Percentiles rank a stretch among this genome's conserved stretches.
phyloP scores from a whole-genome alignment of 192 early-diverging fungal species.

The Coemansia sp. region DNA sequence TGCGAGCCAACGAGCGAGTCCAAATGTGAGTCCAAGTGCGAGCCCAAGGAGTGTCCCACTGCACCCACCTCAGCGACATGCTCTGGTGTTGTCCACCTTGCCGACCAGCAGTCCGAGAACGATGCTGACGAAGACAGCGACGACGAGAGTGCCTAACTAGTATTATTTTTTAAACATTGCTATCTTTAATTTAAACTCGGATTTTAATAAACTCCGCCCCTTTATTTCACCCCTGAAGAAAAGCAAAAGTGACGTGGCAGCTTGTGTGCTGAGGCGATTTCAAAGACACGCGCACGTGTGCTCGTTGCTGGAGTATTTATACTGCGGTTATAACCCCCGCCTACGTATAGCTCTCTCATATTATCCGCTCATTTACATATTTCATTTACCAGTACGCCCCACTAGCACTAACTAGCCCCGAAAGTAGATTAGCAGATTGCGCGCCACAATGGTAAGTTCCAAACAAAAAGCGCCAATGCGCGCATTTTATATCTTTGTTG shows the following conservation, averaged over 20 bases:
- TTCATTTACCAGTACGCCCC: not conserved
- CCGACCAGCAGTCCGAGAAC: not conserved
- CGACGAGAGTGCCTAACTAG: slow-evolving; percentile 3
- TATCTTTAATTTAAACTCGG: not conserved
- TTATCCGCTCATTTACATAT: not conserved
- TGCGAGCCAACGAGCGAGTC: not conserved
- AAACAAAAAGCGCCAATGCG: not conserved
- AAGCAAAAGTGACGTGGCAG: not conserved
- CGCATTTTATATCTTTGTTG: not conserved
- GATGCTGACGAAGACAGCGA: slow-evolving; percentile 2
- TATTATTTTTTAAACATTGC: not conserved
- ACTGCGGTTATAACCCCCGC: not conserved
- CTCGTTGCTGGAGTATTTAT: not conserved
- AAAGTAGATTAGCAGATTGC: not conserved
- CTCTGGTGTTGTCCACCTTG: not conserved
- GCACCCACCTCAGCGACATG: not conserved
- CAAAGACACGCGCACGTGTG: not conserved
- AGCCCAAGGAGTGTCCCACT: not conserved
- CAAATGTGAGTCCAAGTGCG: not conserved
- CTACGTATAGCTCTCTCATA: not conserved
- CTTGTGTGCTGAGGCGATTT: not conserved
- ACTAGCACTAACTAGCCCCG: not conserved
- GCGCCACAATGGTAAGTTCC: not conserved
- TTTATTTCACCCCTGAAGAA: not conserved
- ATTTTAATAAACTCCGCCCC: not conserved